Evolutionary conservation across 768 basidiomycete genomes (phyloP).

Genomic region (Amanita jacksonii): DNA sequence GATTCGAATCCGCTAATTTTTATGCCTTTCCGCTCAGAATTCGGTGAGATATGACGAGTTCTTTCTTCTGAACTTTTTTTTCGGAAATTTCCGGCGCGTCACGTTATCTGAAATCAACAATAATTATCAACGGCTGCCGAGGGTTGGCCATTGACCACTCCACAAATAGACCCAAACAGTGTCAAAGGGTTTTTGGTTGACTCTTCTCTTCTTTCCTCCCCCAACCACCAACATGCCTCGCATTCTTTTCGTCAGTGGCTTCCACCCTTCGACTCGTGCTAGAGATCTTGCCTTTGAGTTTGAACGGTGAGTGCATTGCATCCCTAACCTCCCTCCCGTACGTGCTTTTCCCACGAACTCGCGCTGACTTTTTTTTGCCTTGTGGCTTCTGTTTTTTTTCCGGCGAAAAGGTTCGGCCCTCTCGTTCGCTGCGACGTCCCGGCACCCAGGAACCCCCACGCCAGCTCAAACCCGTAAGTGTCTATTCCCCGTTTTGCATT

Average conservation of each 20-base stretch:
- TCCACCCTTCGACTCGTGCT: conserved; percentile 74
- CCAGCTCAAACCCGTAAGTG: conserved; percentile 78
- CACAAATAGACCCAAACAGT: conserved; percentile 14
- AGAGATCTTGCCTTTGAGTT: conserved; percentile 82
- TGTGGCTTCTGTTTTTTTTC: too few relatives aligned
- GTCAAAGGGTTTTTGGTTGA: conserved; percentile 11
- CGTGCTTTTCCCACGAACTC: too few relatives aligned
- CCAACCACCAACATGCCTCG: conserved; percentile 52
- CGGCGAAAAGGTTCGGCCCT: conserved; percentile 71
- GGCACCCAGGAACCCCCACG: conserved; percentile 70
- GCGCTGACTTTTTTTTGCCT: too few relatives aligned
- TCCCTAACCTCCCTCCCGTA: too few relatives aligned
- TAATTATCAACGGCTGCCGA: too few relatives aligned
- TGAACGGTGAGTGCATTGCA: conserved; percentile 51
- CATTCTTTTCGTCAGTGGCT: conserved; percentile 82
- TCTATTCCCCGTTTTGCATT: conserved; percentile 14
- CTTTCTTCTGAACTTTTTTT: too few relatives aligned
- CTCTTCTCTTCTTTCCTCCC: conserved; percentile 16
- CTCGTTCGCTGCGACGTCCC: conserved; percentile 87
- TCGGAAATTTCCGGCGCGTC: too few relatives aligned
- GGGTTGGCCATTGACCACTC: too few relatives aligned
- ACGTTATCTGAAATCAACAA: too few relatives aligned
- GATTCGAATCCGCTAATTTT: too few relatives aligned
- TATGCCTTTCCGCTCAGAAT: too few relatives aligned
- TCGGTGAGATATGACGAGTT: too few relatives aligned